phyloP scores from a whole-genome alignment of 495 filamentous ascomycete species.

The Penicillium macrosclerotiorum region DNA sequence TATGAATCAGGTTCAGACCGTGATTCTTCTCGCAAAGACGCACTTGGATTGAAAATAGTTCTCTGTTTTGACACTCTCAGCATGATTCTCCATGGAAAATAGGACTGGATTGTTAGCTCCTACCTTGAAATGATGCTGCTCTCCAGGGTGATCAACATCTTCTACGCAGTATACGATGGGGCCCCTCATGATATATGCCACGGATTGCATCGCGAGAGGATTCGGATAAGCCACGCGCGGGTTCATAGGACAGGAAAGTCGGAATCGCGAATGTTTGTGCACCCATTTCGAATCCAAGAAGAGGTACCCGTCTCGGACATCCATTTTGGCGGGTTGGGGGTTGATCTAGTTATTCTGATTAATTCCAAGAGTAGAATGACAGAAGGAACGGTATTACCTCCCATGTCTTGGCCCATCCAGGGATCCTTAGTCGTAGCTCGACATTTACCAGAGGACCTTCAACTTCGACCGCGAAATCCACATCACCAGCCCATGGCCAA shows the following conservation, averaged over 20 bases:
- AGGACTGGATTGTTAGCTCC: background rate
- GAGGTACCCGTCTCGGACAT: slow-evolving; percentile 48
- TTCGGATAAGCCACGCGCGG: slow-evolving; percentile 49
- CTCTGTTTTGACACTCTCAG: slow-evolving; percentile 4
- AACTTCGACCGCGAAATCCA: slow-evolving; percentile 37
- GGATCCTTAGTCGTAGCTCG: slow-evolving; percentile 46
- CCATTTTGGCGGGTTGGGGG: slow-evolving; percentile 14
- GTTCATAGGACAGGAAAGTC: slow-evolving; percentile 39
- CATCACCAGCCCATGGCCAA: slow-evolving; percentile 56
- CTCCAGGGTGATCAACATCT: slow-evolving; percentile 57
- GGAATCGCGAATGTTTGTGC: slow-evolving; percentile 26
- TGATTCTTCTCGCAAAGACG: slow-evolving; percentile 16
- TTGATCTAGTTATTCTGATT: slow-evolving; percentile 23
- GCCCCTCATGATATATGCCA: slow-evolving; percentile 49
- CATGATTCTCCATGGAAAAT: background rate
- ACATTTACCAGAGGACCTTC: slow-evolving; percentile 23
- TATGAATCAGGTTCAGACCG: slow-evolving; percentile 21
- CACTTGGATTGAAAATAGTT: slow-evolving; percentile 20
- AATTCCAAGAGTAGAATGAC: slow-evolving; percentile 1
- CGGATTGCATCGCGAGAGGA: slow-evolving; percentile 50
- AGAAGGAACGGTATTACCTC: slow-evolving; percentile 24
- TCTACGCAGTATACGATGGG: slow-evolving; percentile 59
- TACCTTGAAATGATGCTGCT: slow-evolving; percentile 55
- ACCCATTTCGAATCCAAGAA: slow-evolving; percentile 39
- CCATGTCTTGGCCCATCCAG: slow-evolving; percentile 48